Base-by-base conservation (phyloP, 305 asterid species). In the Nicotiana rustica region DNA sequence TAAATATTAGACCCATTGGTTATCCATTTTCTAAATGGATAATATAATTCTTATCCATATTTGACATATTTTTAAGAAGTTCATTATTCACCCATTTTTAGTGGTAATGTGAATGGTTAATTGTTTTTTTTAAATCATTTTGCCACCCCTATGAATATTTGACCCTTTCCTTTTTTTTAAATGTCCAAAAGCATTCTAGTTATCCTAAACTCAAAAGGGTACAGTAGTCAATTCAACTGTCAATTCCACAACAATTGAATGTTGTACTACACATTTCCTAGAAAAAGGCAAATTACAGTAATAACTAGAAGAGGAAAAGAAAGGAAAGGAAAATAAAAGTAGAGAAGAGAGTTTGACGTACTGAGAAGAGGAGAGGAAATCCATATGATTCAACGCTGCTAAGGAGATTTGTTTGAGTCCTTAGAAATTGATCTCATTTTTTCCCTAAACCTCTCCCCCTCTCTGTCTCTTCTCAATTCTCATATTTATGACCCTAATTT, bases 381-480 rank as follows among this genome's bases (percentile, higher is more conserved):
- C 79, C 64, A 49, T 25, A 10, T 49, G 79, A 73, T 49, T 73
- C 41, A 49, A 25, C 10, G 44, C 78, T 47, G 60, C 12, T 44
- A 15, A 19, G 78, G 44, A 19, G 21, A 73, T 25, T 73, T 49
- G 62, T 73, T 41, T 73, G 62, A 49, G 78, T 15, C 25, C 25
- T 8, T 52, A 25, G 41, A 75, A 75, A 52, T 14, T 75, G 79
- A 75, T 75, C 44, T 73, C 79, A 6, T 33, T 47, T 73, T 52
- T 25, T 49, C 79, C 18, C 13, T 29, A 13, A 65, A 65, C 70
- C 38, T 52, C 59, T 65, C 38, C 18, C n/a, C 4, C 64, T 14
- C 61, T 25, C 79, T 21, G 35, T 71, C 78, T 71, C 61, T 71
- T 71, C 64, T 73, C 64, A 14, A 73, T 21, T 73, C 44, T 17